phyloP scores from a whole-genome alignment of 441 rosid species.

The Metrosideros polymorpha region DNA sequence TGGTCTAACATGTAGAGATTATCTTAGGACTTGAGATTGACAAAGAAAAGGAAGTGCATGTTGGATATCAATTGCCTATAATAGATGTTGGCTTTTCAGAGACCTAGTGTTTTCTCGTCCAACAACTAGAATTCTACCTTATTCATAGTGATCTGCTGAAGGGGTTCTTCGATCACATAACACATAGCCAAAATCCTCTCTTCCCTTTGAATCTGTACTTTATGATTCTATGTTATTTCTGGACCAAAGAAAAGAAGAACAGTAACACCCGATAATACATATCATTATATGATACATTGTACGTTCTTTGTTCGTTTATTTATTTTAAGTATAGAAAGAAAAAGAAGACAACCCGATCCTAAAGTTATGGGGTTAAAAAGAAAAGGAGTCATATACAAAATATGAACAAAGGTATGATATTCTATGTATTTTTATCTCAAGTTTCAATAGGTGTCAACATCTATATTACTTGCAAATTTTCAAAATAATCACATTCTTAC shows the following conservation, averaged over 20 bases:
- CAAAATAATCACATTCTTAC: background rate
- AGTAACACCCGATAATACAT: background rate
- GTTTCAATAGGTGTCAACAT: background rate
- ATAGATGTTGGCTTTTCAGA: background rate
- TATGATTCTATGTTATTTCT: background rate
- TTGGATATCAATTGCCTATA: background rate
- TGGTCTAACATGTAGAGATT: background rate
- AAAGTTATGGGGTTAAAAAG: background rate
- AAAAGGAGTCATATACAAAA: background rate
- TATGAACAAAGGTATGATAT: background rate
- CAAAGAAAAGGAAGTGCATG: background rate
- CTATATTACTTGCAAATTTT: background rate
- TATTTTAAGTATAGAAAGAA: background rate
- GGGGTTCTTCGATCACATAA: background rate
- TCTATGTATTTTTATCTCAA: background rate
- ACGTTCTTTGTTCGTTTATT: too few relatives aligned
- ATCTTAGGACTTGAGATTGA: background rate
- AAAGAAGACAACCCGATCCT: background rate
- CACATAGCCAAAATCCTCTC: background rate
- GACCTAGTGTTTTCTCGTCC: background rate
- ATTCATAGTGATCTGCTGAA: background rate
- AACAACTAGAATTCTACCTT: background rate
- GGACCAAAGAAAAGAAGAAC: background rate
- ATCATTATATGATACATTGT: background rate
- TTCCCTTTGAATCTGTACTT: background rate